phyloP scores from a whole-genome alignment of 192 early-diverging fungal genomes.

The Piromyces finnis region DNA sequence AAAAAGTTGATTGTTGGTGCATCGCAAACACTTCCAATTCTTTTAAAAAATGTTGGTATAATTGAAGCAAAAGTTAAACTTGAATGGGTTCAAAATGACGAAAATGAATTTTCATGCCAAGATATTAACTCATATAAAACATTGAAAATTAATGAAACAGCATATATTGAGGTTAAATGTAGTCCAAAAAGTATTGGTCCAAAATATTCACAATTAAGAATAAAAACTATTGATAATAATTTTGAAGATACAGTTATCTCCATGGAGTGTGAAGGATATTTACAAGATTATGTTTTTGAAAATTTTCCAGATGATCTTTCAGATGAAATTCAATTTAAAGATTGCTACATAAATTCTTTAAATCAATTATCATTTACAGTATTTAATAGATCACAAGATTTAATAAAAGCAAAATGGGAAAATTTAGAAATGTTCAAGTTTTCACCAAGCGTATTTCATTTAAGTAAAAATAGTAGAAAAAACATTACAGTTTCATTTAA shows the following conservation, averaged over 20 bases:
- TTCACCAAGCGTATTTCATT: conserved; percentile 13
- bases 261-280: conserved; percentile 29
- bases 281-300: conserved; percentile 33
- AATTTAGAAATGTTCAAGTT: conserved; percentile 16
- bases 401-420: conserved; percentile 10
- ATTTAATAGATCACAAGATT: conserved; percentile 21
- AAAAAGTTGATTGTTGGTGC: conserved; percentile 19
- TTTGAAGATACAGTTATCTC: conserved; percentile 31
- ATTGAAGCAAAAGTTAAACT: conserved; percentile 30
- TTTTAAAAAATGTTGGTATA: conserved; percentile 34
- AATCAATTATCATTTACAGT: conserved; percentile 11
- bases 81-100: conserved; percentile 24
- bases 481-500: conserved; percentile 19
- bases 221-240: conserved; percentile 27
- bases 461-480: conserved; percentile 18
- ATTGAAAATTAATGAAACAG: conserved; percentile 15
- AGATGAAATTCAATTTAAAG: conserved; percentile 23
- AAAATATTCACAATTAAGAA: conserved; percentile 21
- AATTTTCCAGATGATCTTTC: conserved; percentile 21
- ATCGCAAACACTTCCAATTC: conserved; percentile 16
- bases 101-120: conserved; percentile 16
- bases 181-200: conserved; percentile 15
- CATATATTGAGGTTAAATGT: conserved; percentile 17
- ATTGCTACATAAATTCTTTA: conserved; percentile 24
- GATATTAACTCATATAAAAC: conserved; percentile 14